Evolutionary conservation across 768 basidiomycete genomes (phyloP).

Genomic region (Daedalea quercina): DNA sequence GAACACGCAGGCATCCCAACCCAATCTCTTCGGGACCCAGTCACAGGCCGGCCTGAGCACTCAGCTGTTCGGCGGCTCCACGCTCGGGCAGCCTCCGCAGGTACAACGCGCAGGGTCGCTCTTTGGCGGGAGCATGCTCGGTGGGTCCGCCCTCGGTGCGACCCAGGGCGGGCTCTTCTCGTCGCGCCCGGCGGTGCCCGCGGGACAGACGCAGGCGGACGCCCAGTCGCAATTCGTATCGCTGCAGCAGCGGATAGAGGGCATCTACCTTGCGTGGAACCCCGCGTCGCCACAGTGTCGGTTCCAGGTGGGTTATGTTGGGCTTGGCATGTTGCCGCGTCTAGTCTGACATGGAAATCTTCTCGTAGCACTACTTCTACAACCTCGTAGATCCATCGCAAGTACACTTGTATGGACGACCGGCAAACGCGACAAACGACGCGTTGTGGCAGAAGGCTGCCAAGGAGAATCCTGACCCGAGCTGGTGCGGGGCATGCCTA

Average conservation of each 20-base stretch:
- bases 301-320: conserved; percentile 56
- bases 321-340: neutral
- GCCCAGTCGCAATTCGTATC: conserved; percentile 51
- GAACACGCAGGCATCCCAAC: conserved; percentile 1
- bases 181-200: conserved; percentile 30
- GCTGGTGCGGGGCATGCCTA: conserved; percentile 43
- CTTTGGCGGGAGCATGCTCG: conserved; percentile 12
- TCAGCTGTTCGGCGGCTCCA: conserved; percentile 25
- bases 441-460: conserved; percentile 72
- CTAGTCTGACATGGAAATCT: neutral
- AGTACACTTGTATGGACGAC: conserved; percentile 62
- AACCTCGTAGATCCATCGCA: conserved; percentile 71
- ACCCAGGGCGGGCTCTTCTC: conserved; percentile 27
- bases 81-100: conserved; percentile 23
- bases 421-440: conserved; percentile 66
- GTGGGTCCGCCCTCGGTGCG: conserved; percentile 12
- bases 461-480: conserved; percentile 76
- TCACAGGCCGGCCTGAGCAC: conserved; percentile 12
- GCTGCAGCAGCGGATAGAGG: conserved; percentile 54
- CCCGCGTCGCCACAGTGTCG: conserved; percentile 60
- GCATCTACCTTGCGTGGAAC: conserved; percentile 66
- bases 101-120: neutral
- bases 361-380: conserved; percentile 68
- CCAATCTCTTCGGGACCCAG: conserved; percentile 11
- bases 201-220: conserved; percentile 47